A percentile compares a stretch with the other conserved stretches of the same genome.
phyloP scores from a whole-genome alignment of 352 stramenopile species.

The Globisporangium perplexum region DNA sequence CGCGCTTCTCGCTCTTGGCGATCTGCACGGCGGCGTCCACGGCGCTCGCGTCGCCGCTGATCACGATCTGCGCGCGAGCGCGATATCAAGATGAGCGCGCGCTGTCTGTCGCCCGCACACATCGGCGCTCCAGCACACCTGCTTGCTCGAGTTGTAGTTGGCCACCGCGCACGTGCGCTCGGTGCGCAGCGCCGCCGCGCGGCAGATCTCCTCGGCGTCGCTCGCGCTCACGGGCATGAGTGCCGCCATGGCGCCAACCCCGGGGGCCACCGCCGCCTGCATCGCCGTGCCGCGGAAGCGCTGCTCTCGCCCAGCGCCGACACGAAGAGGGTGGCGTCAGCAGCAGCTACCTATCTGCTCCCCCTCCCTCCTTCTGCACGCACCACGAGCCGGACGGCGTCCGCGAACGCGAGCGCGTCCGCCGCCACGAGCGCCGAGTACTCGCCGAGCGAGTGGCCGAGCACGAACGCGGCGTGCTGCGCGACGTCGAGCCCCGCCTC shows the following conservation, averaged over 20 bases:
- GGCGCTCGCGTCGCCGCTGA: constrained; percentile 53
- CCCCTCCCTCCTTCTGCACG: background rate
- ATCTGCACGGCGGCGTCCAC: constrained; percentile 47
- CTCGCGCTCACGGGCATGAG: constrained; percentile 54
- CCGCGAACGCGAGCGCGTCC: constrained; percentile 51
- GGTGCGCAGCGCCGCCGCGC: constrained; percentile 24
- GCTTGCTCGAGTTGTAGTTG: constrained; percentile 88
- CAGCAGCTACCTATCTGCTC: too few relatives aligned
- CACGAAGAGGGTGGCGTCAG: background rate
- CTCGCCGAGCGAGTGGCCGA: constrained; percentile 85
- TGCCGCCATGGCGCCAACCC: constrained; percentile 67
- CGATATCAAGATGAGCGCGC: too few relatives aligned
- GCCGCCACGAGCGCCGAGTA: constrained; percentile 82
- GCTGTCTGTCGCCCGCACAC: too few relatives aligned
- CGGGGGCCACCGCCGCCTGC: constrained; percentile 48
- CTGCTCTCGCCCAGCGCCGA: constrained; percentile 9
- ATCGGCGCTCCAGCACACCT: constrained; percentile 23
- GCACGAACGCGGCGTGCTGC: constrained; percentile 26
- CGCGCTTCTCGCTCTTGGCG: constrained; percentile 64
- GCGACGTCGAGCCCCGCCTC: constrained; percentile 39
- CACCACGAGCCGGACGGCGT: constrained; percentile 64
- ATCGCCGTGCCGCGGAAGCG: constrained; percentile 67
- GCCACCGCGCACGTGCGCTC: constrained; percentile 63
- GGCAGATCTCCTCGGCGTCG: constrained; percentile 55
- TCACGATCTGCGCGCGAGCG: constrained; percentile 36